These are phyloP conservation scores for Bonia amplexicaulis DNA, from an alignment of 176 grass and related monocot species.

Conservation along the genomic window DNA sequence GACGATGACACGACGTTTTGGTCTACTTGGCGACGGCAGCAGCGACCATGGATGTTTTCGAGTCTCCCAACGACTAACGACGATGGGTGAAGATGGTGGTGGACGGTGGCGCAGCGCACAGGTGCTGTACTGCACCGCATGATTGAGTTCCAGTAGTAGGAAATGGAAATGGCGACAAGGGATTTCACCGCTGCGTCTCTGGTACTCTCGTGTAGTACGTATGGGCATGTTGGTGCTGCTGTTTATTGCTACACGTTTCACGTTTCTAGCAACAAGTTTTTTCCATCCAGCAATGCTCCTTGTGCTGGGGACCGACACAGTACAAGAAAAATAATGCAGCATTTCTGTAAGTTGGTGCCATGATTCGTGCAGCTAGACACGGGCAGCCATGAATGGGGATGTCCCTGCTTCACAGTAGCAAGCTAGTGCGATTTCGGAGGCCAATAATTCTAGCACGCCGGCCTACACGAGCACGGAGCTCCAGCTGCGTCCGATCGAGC, in stretches of 20 bases:
- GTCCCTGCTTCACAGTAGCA: neutral
- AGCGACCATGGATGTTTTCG: neutral
- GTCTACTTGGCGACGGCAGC: neutral
- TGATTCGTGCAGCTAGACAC: neutral
- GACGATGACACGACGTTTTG: neutral
- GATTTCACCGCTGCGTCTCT: too few relatives aligned
- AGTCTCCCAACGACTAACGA: too few relatives aligned
- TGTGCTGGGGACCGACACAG: neutral
- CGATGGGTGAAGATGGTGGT: too few relatives aligned
- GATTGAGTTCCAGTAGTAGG: too few relatives aligned
- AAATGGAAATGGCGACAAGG: too few relatives aligned
- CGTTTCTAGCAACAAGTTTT: too few relatives aligned
- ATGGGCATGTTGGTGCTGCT: too few relatives aligned
- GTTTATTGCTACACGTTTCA: too few relatives aligned
- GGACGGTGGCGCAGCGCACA: too few relatives aligned
- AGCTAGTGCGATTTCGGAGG: neutral
- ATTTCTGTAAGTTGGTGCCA: neutral
- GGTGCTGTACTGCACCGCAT: too few relatives aligned
- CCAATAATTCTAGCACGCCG: neutral
- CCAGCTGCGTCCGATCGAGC: neutral
- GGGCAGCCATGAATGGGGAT: neutral
- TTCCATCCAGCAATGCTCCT: neutral
- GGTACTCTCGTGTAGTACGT: too few relatives aligned
- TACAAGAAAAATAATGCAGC: neutral
- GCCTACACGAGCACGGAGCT: neutral